Percentiles rank a stretch among this genome's conserved stretches.
These are phyloP conservation scores for Brachypodium distachyon DNA, from an alignment of 202 grass and related monocot genomes.

Conservation along the genomic window DNA sequence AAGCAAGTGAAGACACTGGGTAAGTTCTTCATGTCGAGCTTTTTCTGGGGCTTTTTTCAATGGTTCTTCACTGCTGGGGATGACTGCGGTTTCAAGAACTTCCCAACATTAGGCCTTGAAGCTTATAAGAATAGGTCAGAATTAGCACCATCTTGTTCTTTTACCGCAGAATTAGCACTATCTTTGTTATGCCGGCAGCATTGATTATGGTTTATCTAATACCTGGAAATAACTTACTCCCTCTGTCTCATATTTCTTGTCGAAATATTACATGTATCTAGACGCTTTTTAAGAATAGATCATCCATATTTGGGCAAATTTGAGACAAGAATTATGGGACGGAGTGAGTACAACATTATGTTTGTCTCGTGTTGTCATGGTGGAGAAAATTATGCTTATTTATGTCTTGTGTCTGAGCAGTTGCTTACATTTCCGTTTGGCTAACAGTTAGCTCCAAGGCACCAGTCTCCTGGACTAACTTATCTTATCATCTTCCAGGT, in stretches of 20 bases:
- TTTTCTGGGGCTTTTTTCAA: slow-evolving; percentile 85
- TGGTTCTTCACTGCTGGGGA: slow-evolving; percentile 89
- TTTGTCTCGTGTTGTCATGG: slow-evolving; percentile 12
- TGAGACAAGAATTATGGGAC: too few species aligned
- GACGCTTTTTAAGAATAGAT: too few species aligned
- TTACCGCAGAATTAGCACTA: not conserved
- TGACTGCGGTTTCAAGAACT: slow-evolving; percentile 62
- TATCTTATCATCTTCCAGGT: slow-evolving; percentile 42
- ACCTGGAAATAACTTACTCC: not conserved
- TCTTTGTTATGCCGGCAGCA: not conserved
- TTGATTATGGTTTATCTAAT: not conserved
- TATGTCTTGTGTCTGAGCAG: not conserved
- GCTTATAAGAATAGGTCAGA: slow-evolving; percentile 65
- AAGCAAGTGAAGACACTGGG: slow-evolving; percentile 82
- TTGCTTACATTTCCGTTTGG: not conserved
- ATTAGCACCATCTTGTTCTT: not conserved
- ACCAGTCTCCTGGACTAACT: slow-evolving; percentile 13
- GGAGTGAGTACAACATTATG: not conserved
- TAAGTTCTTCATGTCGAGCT: slow-evolving; percentile 67
- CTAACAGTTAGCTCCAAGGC: not conserved
- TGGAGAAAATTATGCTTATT: slow-evolving; percentile 1
- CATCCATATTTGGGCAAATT: too few species aligned
- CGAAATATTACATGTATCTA: too few species aligned
- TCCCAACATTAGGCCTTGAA: slow-evolving; percentile 87
- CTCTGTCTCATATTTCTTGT: too few species aligned